These are phyloP conservation scores for Xylaria venustula DNA, from an alignment of 495 filamentous ascomycete species.

Conservation along the genomic window DNA sequence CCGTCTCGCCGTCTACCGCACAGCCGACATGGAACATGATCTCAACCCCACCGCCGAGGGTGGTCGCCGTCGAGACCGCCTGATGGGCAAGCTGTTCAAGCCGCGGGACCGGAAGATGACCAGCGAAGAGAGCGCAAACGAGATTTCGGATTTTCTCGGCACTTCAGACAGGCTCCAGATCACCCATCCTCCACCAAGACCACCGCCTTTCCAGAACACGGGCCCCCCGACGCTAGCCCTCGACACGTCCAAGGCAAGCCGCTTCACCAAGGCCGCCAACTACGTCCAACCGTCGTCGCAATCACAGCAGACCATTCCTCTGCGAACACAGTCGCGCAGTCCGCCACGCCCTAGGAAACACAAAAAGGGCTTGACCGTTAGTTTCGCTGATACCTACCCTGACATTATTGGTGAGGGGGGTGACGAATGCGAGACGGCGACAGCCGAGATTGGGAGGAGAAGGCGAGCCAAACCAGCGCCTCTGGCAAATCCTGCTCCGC, in stretches of 20 bases:
- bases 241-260: slow-evolving; percentile 44
- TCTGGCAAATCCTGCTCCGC: slow-evolving; percentile 20
- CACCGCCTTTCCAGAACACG: slow-evolving; percentile 18
- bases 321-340: slow-evolving; percentile 32
- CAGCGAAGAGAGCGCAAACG: slow-evolving; percentile 35
- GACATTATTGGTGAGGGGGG: slow-evolving; percentile 85
- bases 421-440: slow-evolving; percentile 71
- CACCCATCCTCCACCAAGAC: slow-evolving; percentile 33
- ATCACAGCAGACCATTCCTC: slow-evolving; percentile 30
- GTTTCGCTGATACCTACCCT: slow-evolving; percentile 64
- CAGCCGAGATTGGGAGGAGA: slow-evolving; percentile 62
- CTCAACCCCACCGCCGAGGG: slow-evolving; percentile 35
- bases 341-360: slow-evolving; percentile 31
- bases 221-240: slow-evolving; percentile 41
- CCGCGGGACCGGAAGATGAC: slow-evolving; percentile 40
- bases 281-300: slow-evolving; percentile 33
- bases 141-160: slow-evolving; percentile 47
- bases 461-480: slow-evolving; percentile 43
- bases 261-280: slow-evolving; percentile 42
- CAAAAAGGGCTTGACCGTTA: slow-evolving; percentile 69
- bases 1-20: not conserved
- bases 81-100: slow-evolving; percentile 53
- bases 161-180: slow-evolving; percentile 41
- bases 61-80: slow-evolving; percentile 40
- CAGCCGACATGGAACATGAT: slow-evolving; percentile 42